A percentile compares a stretch with the other conserved stretches of the same genome.
These are phyloP conservation scores for Sarcomyxa edulis DNA, from an alignment of 768 basidiomycete species.

Conservation along the genomic window DNA sequence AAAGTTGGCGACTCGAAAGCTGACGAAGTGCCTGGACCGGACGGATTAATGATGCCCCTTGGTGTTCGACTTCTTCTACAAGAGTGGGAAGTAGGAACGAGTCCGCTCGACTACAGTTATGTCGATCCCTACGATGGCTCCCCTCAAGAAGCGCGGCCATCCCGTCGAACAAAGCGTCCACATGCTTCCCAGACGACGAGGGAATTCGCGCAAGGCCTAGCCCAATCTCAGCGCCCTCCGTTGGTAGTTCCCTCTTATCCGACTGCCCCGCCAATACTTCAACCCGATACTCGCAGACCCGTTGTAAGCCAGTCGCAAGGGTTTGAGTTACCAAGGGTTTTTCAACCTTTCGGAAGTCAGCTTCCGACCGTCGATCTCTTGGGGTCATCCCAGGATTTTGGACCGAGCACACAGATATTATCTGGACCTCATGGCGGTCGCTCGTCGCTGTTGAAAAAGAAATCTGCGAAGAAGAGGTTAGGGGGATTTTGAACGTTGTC, in stretches of 20 bases:
- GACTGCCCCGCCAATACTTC: too few relatives aligned
- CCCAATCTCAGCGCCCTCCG: slow-evolving; percentile 29
- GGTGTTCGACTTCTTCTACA: slow-evolving; percentile 61
- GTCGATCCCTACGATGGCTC: slow-evolving; percentile 46
- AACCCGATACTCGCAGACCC: too few relatives aligned
- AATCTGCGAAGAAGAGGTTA: slow-evolving; percentile 56
- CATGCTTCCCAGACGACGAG: slow-evolving; percentile 4
- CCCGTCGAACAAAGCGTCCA: slow-evolving; percentile 4
- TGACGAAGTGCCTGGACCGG: slow-evolving; percentile 13
- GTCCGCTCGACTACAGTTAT: slow-evolving; percentile 47
- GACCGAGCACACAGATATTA: slow-evolving; percentile 65
- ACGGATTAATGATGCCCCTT: slow-evolving; percentile 26
- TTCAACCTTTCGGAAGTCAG: too few relatives aligned
- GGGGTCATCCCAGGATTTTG: slow-evolving; percentile 36
- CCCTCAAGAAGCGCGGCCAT: slow-evolving; percentile 13
- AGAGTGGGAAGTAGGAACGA: slow-evolving; percentile 59
- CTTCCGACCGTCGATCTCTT: too few relatives aligned
- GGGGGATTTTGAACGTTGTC: slow-evolving; percentile 71
- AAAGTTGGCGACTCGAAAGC: slow-evolving; percentile 17
- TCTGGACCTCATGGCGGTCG: slow-evolving; percentile 72
- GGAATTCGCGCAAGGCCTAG: background rate
- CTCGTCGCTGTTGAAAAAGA: slow-evolving; percentile 44
- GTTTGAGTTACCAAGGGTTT: slow-evolving; percentile 8
- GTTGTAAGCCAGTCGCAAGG: slow-evolving; percentile 9
- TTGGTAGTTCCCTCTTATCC: slow-evolving; percentile 26